Base-by-base conservation (phyloP, 441 rosid genomes). In the Adansonia gregorii region DNA sequence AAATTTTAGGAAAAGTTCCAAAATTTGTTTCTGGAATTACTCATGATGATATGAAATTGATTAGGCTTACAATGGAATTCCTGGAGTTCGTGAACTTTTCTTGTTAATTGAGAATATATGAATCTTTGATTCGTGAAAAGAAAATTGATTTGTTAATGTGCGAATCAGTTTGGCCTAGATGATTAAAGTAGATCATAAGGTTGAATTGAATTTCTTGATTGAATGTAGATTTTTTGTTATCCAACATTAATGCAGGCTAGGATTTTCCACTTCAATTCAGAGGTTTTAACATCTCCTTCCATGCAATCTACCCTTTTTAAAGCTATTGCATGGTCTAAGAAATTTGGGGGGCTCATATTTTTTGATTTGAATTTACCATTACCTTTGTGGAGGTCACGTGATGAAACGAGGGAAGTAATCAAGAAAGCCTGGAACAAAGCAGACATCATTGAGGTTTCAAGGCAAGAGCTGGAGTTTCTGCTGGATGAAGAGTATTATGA, bases 251-350 rank as follows among this genome's bases (percentile, higher is more conserved):
- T 88, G 88, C 92, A 92, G 98, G 97, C 98, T 11, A 91, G 91
- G 83, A 88, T 95, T 67, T 87, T 95, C 81, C 96, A 95, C 78
- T 95, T 92, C 84, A 90, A 86, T 82, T 89, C 98, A n/a, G 94
- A 85, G 83, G 94, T 88, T 79, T 80, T 93, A 67, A 86, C 86
- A 3, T 90, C 93, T 55, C 86, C 91, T 24, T 86, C 86, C 4
- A 86, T 92, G 97, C 74, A 79, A 55, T 73, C 84, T 0, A 78
- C 98, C 5, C 91, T 95, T 17, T 86, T 80, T 9, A 87, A 74
- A 82, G 94, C 97, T 15, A 90, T 95, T 68, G 85, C 82, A 20
- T 88, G 82, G 89, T 95, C 93, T 43, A 90, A 90, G 77, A 91
- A 90, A 76, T 95, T 86, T 74, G 97, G 98, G 41, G 95, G 94